Evolutionary conservation across 2,329 filamentous ascomycete genomes (phyloP).

Genomic region (Diplodia mutila): DNA sequence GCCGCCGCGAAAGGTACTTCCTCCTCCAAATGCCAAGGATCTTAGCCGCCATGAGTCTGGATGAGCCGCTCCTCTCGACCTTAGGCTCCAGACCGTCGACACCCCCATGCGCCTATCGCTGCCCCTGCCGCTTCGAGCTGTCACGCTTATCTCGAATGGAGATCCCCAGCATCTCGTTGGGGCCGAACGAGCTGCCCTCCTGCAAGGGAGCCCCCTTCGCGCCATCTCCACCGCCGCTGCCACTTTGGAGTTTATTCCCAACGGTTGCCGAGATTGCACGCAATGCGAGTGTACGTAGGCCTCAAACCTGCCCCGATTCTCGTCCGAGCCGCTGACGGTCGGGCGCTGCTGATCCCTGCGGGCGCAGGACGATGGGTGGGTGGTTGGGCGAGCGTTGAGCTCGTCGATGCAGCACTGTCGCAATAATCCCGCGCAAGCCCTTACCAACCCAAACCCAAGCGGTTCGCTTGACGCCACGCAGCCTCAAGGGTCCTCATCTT

Average conservation of each 20-base stretch:
- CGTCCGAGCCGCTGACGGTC: constrained; percentile 18
- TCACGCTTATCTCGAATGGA: constrained; percentile 11
- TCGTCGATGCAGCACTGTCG: constrained; percentile 1
- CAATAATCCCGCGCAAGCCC: constrained; percentile 13
- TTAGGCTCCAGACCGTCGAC: constrained; percentile 4
- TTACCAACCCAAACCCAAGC: not conserved
- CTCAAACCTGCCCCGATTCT: not conserved
- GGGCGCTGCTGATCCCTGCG: constrained; percentile 12
- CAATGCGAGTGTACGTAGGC: not conserved
- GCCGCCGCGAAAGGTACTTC: not conserved
- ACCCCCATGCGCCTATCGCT: not conserved
- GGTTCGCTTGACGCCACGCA: constrained; percentile 1
- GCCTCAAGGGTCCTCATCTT: constrained; percentile 17
- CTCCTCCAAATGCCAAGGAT: not conserved
- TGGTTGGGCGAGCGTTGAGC: constrained; percentile 9
- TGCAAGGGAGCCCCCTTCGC: not conserved
- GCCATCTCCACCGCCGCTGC: not conserved
- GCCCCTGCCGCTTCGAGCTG: not conserved
- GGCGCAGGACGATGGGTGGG: constrained; percentile 2
- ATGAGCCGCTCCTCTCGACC: constrained; percentile 1
- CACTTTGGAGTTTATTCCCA: not conserved
- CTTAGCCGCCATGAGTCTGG: constrained; percentile 8
- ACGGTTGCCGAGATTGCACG: not conserved
- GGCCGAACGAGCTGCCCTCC: not conserved
- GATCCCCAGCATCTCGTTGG: constrained; percentile 10